A percentile compares a stretch with the other conserved stretches of the same genome.
Conservation (phyloP, 1,284 basidiomycete genomes). For the Moniliophthora roreri region DNA sequence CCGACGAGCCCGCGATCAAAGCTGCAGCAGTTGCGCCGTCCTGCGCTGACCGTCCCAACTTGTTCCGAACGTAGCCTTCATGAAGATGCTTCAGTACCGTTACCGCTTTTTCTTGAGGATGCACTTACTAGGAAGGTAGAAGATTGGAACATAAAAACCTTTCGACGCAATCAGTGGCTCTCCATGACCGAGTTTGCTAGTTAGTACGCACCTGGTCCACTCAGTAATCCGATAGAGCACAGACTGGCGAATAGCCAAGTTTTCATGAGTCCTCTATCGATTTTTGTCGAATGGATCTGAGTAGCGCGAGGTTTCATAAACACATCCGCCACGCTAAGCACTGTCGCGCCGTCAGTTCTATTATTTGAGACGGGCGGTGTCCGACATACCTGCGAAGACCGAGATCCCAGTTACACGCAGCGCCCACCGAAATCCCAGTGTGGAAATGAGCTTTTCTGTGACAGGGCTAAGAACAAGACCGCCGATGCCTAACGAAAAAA, state of each 20-base stretch:
- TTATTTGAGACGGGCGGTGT: too few species aligned
- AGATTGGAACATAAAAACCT: slow-evolving; percentile 11
- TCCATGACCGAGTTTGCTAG: too few species aligned
- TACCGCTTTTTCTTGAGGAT: not conserved
- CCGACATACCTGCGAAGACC: slow-evolving; percentile 6
- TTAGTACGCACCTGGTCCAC: not conserved
- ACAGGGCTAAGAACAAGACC: slow-evolving; percentile 12
- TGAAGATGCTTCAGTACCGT: too few species aligned
- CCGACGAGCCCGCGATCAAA: slow-evolving; percentile 10
- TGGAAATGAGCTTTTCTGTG: slow-evolving; percentile 8
- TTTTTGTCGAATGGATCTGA: not conserved
- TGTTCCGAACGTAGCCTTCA: slow-evolving; percentile 8
- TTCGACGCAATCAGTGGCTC: not conserved
- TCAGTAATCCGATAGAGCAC: slow-evolving; percentile 10
- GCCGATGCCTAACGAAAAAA: slow-evolving; percentile 6
- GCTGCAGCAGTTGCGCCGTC: slow-evolving; percentile 10
- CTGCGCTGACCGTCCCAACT: slow-evolving; percentile 8
- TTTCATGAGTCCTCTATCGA: slow-evolving; percentile 1
- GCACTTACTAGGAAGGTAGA: slow-evolving; percentile 10
- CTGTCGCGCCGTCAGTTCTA: not conserved
- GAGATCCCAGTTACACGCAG: slow-evolving; percentile 11
- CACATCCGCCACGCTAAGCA: slow-evolving; percentile 2
- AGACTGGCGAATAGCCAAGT: slow-evolving; percentile 7
- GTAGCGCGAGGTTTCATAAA: slow-evolving; percentile 9
- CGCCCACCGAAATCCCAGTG: slow-evolving; percentile 10